Evolutionary conservation across 2,329 filamentous ascomycete genomes (phyloP).

Genomic region (Whalleya microplaca): DNA sequence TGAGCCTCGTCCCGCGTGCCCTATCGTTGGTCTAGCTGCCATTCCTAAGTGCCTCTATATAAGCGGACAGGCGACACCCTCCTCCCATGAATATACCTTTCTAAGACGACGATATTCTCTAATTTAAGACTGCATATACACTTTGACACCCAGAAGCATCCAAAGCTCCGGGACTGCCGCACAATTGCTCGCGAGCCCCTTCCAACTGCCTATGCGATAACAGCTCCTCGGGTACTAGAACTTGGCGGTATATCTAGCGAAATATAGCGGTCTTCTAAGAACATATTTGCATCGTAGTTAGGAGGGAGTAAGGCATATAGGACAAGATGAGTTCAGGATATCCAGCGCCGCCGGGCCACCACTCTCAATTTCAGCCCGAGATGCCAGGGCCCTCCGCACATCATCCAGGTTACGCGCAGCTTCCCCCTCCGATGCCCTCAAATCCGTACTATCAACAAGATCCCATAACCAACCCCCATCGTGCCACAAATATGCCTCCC

Average conservation of each 20-base stretch:
- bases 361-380: slow-evolving; percentile 33
- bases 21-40: background rate
- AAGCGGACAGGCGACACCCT: background rate
- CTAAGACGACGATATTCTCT: background rate
- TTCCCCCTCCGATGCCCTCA: slow-evolving; percentile 36
- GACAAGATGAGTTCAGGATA: slow-evolving; percentile 38
- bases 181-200: background rate
- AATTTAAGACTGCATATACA: background rate
- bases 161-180: background rate
- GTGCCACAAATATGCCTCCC: slow-evolving; percentile 36
- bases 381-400: slow-evolving; percentile 34
- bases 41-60: background rate
- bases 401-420: slow-evolving; percentile 35
- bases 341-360: slow-evolving; percentile 35
- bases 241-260: slow-evolving; percentile 4
- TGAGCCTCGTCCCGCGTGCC: background rate
- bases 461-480: slow-evolving; percentile 34
- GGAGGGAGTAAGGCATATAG: slow-evolving; percentile 17
- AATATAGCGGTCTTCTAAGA: slow-evolving; percentile 7
- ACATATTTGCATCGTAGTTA: slow-evolving; percentile 12
- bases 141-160: background rate
- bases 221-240: slow-evolving; percentile 5
- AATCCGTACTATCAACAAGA: slow-evolving; percentile 35
- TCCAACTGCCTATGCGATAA: background rate
- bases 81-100: background rate